Base-by-base conservation (phyloP, 345 rosid species). In the Turnera subulata region DNA sequence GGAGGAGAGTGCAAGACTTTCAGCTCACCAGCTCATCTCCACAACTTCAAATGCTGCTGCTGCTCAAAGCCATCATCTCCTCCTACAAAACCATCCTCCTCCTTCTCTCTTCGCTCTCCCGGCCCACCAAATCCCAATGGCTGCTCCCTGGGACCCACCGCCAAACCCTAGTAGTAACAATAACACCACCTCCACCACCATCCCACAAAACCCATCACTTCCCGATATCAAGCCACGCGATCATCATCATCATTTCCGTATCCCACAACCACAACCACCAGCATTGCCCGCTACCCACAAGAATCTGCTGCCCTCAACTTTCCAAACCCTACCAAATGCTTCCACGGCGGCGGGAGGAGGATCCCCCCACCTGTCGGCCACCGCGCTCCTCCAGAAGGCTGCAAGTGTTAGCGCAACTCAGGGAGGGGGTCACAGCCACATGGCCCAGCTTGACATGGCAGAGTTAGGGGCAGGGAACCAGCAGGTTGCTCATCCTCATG, bases 331-430 rank as follows among this genome's bases (percentile, higher is more conserved):
- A 58, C 19, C 84, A 44, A 49, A 60, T 26, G 47, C 53, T 22
- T 55, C 77, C 68, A 44, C 73, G 38, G 23, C 80, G 0, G 43
- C 66, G n/a, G n/a, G n/a, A n/a, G n/a, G n/a, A 1, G 65, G 77
- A 0, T 58, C 67, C 0, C 77, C 64, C 59, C 78, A 76, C 77
- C 72, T 84, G 61, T 89, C 98, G 1, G 95, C 96, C 58, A 92
- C 98, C 13, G 95, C 96, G 10, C 91, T 92, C 57, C 97, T 92
- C 72, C 98, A 84, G 61, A 89, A 80, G 79, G 97, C 94, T 4
- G 82, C 89, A 1, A 70, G 78, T 48, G 56, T 83, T 39, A 84
- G 89, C 22, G 62, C 78, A n/a, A 55, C 73, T 20, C 68, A 45
- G 49, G 59, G 70, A 11, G 29, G 61, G 24, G 82, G 78, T 62